phyloP scores from a whole-genome alignment of 495 filamentous ascomycete species.

The Penicillium argentinense region DNA sequence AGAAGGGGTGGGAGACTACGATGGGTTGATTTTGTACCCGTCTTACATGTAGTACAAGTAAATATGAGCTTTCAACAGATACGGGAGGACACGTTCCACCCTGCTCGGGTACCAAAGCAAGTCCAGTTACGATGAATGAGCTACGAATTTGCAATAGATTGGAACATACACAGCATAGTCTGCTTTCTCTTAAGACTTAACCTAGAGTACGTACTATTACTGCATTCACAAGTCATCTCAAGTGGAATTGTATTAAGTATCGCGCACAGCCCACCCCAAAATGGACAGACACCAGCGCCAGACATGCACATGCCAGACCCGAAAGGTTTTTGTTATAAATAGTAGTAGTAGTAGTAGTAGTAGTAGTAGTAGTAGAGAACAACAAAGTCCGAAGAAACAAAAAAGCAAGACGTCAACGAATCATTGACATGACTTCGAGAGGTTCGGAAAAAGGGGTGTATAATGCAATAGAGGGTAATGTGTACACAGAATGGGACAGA shows the following conservation, averaged over 20 bases:
- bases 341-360: neutral
- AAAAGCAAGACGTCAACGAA: neutral
- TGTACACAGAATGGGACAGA: slow-evolving; percentile 27
- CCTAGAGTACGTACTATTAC: no score
- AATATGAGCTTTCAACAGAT: no score
- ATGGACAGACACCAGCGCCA: slow-evolving; percentile 15
- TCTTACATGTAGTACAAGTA: no score
- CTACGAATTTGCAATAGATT: neutral
- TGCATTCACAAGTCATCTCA: neutral
- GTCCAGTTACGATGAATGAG: no score
- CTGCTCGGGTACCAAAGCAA: no score
- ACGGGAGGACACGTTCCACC: no score
- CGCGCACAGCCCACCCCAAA: neutral
- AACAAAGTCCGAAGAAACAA: slow-evolving; percentile 6
- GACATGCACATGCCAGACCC: slow-evolving; percentile 22
- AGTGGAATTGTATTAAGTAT: neutral
- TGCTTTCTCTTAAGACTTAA: no score
- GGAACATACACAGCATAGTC: no score
- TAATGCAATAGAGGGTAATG: slow-evolving; percentile 20
- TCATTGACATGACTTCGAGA: neutral
- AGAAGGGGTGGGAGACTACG: slow-evolving; percentile 57
- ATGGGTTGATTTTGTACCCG: slow-evolving; percentile 54
- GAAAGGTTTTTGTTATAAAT: slow-evolving; percentile 6
- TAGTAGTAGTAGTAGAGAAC: neutral
- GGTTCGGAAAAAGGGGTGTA: slow-evolving; percentile 15